Base-by-base conservation (phyloP, 2,329 filamentous ascomycete genomes). In the Verticillium tricorpus region DNA sequence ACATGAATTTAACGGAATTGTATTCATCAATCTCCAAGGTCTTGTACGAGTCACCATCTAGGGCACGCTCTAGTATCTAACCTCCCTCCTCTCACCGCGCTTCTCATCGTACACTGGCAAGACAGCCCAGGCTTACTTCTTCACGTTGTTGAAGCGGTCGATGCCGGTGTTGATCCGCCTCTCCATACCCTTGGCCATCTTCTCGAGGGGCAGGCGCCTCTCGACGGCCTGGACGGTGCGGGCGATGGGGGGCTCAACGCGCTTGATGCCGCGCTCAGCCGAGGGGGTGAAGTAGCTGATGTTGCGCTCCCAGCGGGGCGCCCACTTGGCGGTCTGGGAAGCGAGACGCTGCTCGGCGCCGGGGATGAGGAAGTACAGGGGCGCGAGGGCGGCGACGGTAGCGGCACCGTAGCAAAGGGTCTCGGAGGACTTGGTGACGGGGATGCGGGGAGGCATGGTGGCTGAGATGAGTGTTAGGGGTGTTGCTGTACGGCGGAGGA, bases 221-320 rank as follows among this genome's bases (percentile, higher is more conserved):
- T 83, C 80, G 52, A 84, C 73, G 37, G 70, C 73, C 70, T 78
- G 75, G 34, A 84, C 76, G 57, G 78, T 77, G 62, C 73, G 75
- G 60, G 78, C 72, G 59, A 83, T 69, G 22, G 77, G 80, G 1
- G 80, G 82, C 69, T 83, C 76, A 60, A 83, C 76, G 59, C 80
- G 89, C 66, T 81, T 79, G 50, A 82, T 77, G 58, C 78, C 74
- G 22, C 74, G 73, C 71, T 81, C 77, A 32, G 78, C 77, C 17
- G 80, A 79, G n/a, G 76, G 73, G 9, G 76, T 73, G 70, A 86
- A 81, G 75, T 80, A 82, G 65, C 74, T 79, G 69, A 86, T 80
- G 72, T 84, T 85, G 60, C 78, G 77, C 73, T 86, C 83, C 84
- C 84, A 87, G 61, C 82, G 80, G 19, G 83, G 83, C 4, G 84